Conservation (phyloP, 257 asterid species). For the Asclepias syriaca region DNA sequence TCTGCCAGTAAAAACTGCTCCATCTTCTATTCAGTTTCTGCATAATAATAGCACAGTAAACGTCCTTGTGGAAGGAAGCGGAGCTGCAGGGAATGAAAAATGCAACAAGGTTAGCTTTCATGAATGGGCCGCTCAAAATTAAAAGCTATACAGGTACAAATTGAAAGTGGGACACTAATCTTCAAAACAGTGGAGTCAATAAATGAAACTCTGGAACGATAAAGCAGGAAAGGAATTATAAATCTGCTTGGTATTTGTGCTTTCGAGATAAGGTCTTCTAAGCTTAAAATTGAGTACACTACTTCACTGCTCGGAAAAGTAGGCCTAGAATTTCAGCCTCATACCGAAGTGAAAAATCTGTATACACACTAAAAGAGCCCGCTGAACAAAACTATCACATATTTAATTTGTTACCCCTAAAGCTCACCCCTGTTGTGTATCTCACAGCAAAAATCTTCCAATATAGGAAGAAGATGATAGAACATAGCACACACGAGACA, state of each 20-base stretch:
- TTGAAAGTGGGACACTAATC: background rate
- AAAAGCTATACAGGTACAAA: background rate
- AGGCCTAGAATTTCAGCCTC: background rate
- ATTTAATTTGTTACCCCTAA: background rate
- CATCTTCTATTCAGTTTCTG: conserved; percentile 4
- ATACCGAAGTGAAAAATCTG: background rate
- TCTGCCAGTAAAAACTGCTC: background rate
- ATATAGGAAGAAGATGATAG: background rate
- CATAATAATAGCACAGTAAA: background rate
- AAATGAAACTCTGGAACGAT: background rate
- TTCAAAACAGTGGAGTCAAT: background rate
- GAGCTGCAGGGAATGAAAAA: conserved; percentile 8
- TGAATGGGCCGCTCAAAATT: background rate
- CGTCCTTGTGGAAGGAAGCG: conserved; percentile 2
- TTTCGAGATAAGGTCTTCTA: background rate
- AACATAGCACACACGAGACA: background rate
- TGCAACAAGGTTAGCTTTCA: conserved; percentile 1
- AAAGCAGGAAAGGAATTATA: background rate
- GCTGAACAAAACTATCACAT: background rate
- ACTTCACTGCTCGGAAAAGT: background rate
- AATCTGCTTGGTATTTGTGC: background rate
- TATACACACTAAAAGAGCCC: background rate
- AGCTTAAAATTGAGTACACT: background rate
- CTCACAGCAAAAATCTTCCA: background rate
- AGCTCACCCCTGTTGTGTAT: background rate